Evolutionary conservation across 352 stramenopile genomes (phyloP).

Genomic region (Globisporangium paroecandrum): DNA sequence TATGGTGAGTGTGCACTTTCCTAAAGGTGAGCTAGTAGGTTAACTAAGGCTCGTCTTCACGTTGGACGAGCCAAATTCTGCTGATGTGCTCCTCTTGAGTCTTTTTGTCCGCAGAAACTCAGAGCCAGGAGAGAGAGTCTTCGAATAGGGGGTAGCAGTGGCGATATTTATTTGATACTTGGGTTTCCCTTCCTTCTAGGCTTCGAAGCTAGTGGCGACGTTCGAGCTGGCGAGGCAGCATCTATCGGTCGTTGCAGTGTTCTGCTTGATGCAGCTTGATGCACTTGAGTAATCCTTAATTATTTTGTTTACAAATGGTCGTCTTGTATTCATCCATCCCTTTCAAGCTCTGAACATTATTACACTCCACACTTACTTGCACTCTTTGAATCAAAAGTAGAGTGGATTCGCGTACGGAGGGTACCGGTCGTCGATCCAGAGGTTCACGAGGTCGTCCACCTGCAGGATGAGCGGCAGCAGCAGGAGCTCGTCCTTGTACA

Average conservation of each 20-base stretch:
- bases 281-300: neutral
- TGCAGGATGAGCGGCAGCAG: slow-evolving; percentile 61
- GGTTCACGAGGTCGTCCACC: slow-evolving; percentile 64
- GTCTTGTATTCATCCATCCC: neutral
- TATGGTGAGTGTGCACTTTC: neutral
- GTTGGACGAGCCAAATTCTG: neutral
- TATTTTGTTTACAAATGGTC: neutral
- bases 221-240: neutral
- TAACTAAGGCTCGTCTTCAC: neutral
- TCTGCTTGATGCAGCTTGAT: neutral
- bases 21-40: neutral
- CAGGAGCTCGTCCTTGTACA: slow-evolving; percentile 55
- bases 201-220: neutral
- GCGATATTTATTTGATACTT: neutral
- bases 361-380: neutral
- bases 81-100: neutral
- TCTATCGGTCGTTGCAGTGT: neutral
- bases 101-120: neutral
- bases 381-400: slow-evolving; percentile 40
- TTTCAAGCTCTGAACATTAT: neutral
- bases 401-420: slow-evolving; percentile 66
- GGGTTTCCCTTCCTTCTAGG: neutral
- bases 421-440: slow-evolving; percentile 72
- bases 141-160: neutral
- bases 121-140: neutral